Conservation (phyloP, 2,329 filamentous ascomycete genomes). For the Chrysoporthe austroafricana region DNA sequence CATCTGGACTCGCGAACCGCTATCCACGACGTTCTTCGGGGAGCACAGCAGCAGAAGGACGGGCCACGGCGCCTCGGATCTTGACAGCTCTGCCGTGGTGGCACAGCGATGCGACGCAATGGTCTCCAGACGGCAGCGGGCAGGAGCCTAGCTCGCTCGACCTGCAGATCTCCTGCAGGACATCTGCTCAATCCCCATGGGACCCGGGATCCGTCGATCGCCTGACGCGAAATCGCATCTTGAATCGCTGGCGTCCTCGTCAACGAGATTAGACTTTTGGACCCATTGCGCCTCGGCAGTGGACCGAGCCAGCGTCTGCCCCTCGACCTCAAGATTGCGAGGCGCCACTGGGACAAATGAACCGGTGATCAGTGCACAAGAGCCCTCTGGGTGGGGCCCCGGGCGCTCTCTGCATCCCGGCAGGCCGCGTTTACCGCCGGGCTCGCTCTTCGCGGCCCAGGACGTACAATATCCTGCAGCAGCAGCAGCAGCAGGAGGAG, state of each 20-base stretch:
- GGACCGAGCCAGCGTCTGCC: slow-evolving; percentile 20
- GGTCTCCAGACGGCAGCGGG: background rate
- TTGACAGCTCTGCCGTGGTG: background rate
- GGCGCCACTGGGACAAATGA: slow-evolving; percentile 17
- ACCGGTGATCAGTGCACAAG: slow-evolving; percentile 26
- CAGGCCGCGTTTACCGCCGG: slow-evolving; percentile 21
- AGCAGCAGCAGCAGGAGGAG: too few relatives aligned
- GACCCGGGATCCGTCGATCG: slow-evolving; percentile 4
- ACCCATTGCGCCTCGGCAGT: slow-evolving; percentile 21
- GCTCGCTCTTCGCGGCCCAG: slow-evolving; percentile 1
- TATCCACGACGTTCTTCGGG: slow-evolving; percentile 16
- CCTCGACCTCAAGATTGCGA: slow-evolving; percentile 22
- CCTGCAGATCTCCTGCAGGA: slow-evolving; percentile 19
- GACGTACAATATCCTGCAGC: background rate
- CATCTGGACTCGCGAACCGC: slow-evolving; percentile 22
- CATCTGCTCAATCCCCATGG: slow-evolving; percentile 14
- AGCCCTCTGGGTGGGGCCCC: background rate
- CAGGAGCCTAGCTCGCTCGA: background rate
- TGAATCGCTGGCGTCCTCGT: background rate
- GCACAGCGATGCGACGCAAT: background rate
- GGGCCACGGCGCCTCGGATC: slow-evolving; percentile 1
- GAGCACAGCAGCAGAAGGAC: slow-evolving; percentile 10
- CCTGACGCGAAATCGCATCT: background rate
- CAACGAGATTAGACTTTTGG: slow-evolving; percentile 6
- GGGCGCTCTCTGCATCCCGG: background rate